These are phyloP conservation scores for Malania oleifera DNA, from an alignment of 164 flowering plant genomes.

Conservation along the genomic window DNA sequence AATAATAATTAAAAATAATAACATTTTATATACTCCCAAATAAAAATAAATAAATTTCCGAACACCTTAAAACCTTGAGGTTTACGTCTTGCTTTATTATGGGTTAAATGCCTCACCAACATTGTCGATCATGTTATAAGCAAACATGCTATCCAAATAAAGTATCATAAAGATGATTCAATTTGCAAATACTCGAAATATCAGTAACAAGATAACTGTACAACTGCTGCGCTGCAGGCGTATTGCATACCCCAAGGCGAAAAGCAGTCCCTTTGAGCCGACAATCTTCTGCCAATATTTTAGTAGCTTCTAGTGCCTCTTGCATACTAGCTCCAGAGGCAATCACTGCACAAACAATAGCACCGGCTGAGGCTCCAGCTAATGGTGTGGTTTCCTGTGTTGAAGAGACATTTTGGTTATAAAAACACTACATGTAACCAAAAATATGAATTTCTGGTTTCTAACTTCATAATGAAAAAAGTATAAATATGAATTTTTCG, in stretches of 20 bases:
- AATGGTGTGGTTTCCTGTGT: constrained; percentile 87
- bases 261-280: constrained; percentile 85
- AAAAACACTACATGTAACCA: background rate
- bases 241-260: constrained; percentile 77
- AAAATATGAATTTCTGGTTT: background rate
- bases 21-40: too few relatives aligned
- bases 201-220: background rate
- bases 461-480: too few relatives aligned
- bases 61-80: too few relatives aligned
- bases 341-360: constrained; percentile 89
- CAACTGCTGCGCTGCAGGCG: background rate
- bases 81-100: too few relatives aligned
- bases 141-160: too few relatives aligned
- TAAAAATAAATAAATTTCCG: too few relatives aligned
- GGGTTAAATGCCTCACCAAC: too few relatives aligned
- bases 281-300: constrained; percentile 80
- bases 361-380: constrained; percentile 99
- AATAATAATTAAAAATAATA: too few relatives aligned
- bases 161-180: too few relatives aligned
- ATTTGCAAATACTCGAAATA: background rate
- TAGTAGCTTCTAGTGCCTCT: constrained; percentile 74
- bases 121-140: too few relatives aligned
- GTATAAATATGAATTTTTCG: too few relatives aligned
- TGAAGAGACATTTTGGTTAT: background rate
- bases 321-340: constrained; percentile 87